Evolutionary conservation across 1,139 yeast genomes (phyloP), one percentile per base, ranked within the genome.

Genomic region (Saccharomyces pastorianus): DNA sequence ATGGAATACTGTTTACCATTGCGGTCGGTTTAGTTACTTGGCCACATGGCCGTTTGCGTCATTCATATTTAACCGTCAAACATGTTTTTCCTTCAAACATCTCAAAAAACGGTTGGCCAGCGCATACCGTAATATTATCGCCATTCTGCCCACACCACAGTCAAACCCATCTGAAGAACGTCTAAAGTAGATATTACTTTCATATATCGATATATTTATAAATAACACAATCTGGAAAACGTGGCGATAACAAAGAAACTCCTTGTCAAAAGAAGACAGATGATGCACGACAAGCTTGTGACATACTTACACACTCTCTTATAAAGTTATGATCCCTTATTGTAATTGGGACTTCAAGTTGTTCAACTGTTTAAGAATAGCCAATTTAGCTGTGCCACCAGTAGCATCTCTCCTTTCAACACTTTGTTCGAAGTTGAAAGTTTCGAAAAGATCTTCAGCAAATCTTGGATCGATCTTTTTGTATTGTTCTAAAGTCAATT

Each of bases 321-420:
- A 34, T 34, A 34, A 34, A 14, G 41, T 34, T 14, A 34, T 2
- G 20, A 17, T 2, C 20, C 20, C 20, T 17, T 34, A 34, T 3
- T 55, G 51, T 51, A 73, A 59, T 59, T 71, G 72, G 3, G 68
- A 57, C 61, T 71, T 67, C 58, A 83, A 73, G 54, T 66, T 70
- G 2, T 74, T 70, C 58, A 93, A 76, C 72, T 93, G 99, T 64
- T 82, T 79, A 55, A 81, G 69, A 23, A 93, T 90, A n/a, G 99
- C 97, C 32, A 82, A 74, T 71, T 83, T 88, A 20, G 99, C 96
- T 41, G 99, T 90, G 60, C 99, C 99, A 57, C 99, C 99, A 56
- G 83, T 90, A 29, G 98, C 96, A 53, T 85, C 83, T 75, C 99
- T 86, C 79, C 96, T 87, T 75, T 93, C 99, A 14, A 95, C 99